Percentiles rank a stretch among this genome's conserved stretches.
Evolutionary conservation across 257 asterid species (phyloP).

Genomic region (Phtheirospermum japonicum): DNA sequence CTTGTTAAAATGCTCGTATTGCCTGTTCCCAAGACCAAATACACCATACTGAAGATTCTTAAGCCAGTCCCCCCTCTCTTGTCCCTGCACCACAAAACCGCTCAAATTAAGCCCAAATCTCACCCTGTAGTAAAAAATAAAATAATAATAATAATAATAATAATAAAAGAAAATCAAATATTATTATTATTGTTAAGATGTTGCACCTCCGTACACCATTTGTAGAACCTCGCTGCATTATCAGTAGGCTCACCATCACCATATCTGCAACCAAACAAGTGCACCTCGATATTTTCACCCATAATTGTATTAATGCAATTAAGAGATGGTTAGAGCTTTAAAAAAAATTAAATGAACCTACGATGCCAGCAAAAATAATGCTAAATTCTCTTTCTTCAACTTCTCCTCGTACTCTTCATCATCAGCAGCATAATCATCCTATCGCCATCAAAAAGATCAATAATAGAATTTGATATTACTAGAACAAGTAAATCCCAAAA

Average conservation of each 20-base stretch:
- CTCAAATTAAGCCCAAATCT: conserved; percentile 20
- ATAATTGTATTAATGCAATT: conserved; percentile 1
- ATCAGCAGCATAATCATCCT: conserved; percentile 98
- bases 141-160: no score
- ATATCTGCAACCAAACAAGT: conserved; percentile 56
- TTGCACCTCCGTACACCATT: conserved; percentile 90
- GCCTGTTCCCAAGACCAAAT: conserved; percentile 98
- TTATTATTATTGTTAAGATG: not conserved
- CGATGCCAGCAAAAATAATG: conserved; percentile 93
- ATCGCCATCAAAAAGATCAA: conserved; percentile 15
- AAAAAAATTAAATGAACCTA: conserved; percentile 39
- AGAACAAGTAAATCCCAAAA: not conserved
- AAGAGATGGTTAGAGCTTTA: conserved; percentile 5
- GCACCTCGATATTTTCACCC: not conserved
- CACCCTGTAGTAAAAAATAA: not conserved
- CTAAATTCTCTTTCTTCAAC: conserved; percentile 71
- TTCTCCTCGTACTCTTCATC: conserved; percentile 87
- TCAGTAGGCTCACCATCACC: conserved; percentile 99
- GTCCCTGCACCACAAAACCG: conserved; percentile 52
- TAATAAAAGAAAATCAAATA: no score
- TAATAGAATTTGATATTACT: conserved; percentile 3
- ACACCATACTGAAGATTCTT: conserved; percentile 78
- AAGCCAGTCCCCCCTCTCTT: conserved; percentile 74
- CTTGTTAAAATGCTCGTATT: conserved; percentile 98
- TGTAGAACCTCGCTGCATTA: conserved; percentile 92